Conservation (phyloP, 768 basidiomycete genomes). For the Phaeotremella fagi region DNA sequence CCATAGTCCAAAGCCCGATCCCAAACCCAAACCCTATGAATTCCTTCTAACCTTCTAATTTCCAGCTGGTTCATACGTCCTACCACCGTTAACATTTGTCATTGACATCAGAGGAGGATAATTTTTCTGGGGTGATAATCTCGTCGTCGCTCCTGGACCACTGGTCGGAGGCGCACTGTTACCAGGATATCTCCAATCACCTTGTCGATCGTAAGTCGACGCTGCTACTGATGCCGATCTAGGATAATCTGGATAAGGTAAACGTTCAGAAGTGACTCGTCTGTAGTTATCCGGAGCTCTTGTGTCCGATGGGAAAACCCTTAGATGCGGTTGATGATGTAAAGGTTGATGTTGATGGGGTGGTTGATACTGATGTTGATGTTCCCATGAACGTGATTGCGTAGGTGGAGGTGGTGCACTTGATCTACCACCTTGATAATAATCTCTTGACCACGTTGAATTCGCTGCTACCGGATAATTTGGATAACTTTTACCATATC, state of each 20-base stretch:
- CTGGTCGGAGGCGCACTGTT: no score
- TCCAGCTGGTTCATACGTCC: no score
- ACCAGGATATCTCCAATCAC: slow-evolving; percentile 1
- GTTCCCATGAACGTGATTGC: background rate
- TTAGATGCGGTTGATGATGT: background rate
- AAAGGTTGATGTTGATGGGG: background rate
- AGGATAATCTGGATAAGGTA: background rate
- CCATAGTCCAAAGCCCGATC: no score
- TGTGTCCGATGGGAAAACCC: background rate
- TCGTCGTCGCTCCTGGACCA: no score
- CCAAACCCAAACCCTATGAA: no score
- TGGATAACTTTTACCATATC: background rate
- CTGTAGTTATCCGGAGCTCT: background rate
- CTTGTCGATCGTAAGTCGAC: background rate
- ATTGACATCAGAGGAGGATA: no score
- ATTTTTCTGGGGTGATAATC: no score
- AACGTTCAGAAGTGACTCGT: background rate
- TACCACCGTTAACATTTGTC: no score
- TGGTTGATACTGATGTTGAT: background rate
- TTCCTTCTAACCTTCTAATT: no score
- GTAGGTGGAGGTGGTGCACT: background rate
- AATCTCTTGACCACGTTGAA: background rate
- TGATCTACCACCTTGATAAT: background rate
- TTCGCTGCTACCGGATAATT: background rate
- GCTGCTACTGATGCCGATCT: background rate